These are phyloP conservation scores for Blastobotrys attinorum DNA, from an alignment of 805 yeast species.

Conservation along the genomic window DNA sequence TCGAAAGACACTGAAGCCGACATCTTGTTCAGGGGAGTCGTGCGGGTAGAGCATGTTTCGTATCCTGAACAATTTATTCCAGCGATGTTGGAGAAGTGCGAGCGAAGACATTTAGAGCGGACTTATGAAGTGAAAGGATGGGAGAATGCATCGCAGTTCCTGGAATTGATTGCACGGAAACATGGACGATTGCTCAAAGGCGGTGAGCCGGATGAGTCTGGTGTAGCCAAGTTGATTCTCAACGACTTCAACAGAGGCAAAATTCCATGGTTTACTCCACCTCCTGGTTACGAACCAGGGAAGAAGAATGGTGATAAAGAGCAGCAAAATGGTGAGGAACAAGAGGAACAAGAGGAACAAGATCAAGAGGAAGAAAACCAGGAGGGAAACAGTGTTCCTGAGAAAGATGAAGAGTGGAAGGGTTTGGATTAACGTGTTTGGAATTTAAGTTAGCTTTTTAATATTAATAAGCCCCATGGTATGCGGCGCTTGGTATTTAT, in stretches of 20 bases:
- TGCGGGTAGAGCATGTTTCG: slow-evolving; percentile 95
- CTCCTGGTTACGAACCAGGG: slow-evolving; percentile 66
- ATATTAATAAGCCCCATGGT: no score
- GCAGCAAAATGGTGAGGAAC: slow-evolving; percentile 19
- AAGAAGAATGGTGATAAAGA: slow-evolving; percentile 19
- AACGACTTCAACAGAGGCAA: slow-evolving; percentile 96
- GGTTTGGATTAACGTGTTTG: no score
- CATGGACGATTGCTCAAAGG: slow-evolving; percentile 91
- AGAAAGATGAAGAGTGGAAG: slow-evolving; percentile 15
- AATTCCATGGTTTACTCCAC: slow-evolving; percentile 96
- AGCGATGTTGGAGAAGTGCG: slow-evolving; percentile 75
- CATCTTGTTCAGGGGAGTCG: slow-evolving; percentile 92
- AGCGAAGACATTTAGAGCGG: slow-evolving; percentile 83
- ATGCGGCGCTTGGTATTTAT: no score
- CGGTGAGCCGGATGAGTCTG: slow-evolving; percentile 95
- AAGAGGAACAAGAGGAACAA: slow-evolving; percentile 12
- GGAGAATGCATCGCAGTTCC: slow-evolving; percentile 65
- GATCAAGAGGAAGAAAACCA: slow-evolving; percentile 5
- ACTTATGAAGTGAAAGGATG: slow-evolving; percentile 94
- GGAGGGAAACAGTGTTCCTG: slow-evolving; percentile 9
- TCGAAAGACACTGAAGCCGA: slow-evolving; percentile 84
- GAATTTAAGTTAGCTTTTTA: no score
- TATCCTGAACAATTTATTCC: slow-evolving; percentile 94
- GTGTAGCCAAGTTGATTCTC: slow-evolving; percentile 82
- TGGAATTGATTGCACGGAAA: slow-evolving; percentile 86